A percentile compares a stretch with the other conserved stretches of the same genome.
Conservation (phyloP, 208 protist genomes). For the Vickermania spadyakhi region DNA sequence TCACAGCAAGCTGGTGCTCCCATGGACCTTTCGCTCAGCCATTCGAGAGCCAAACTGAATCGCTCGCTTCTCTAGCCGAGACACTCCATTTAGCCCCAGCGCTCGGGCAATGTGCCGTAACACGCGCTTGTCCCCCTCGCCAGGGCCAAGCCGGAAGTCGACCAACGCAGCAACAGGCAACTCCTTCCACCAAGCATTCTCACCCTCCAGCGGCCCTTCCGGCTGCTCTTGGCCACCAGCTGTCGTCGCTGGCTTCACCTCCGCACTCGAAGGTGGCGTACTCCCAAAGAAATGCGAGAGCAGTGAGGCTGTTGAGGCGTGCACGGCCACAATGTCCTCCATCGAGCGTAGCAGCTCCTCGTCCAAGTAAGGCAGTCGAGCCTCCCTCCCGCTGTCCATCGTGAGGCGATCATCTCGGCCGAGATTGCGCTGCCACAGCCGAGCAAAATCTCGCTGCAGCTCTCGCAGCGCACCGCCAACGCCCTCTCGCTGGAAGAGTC, state of each 20-base stretch:
- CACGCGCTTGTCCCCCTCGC: slow-evolving; percentile 91
- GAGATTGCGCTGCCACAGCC: slow-evolving; percentile 93
- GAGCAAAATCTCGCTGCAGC: slow-evolving; percentile 80
- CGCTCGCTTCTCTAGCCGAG: slow-evolving; percentile 90
- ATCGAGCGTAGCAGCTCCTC: slow-evolving; percentile 83
- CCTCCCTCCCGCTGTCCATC: slow-evolving; percentile 88
- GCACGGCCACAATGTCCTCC: slow-evolving; percentile 32
- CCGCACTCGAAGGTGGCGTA: too few relatives aligned
- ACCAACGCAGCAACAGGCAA: slow-evolving; percentile 44
- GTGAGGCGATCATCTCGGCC: slow-evolving; percentile 93
- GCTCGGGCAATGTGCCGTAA: slow-evolving; percentile 65
- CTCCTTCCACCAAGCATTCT: slow-evolving; percentile 28
- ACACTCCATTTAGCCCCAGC: slow-evolving; percentile 73
- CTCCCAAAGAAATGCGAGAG: too few relatives aligned
- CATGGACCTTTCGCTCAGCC: slow-evolving; percentile 63
- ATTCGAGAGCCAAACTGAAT: slow-evolving; percentile 97
- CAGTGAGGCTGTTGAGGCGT: not conserved
- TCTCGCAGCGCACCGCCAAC: slow-evolving; percentile 56
- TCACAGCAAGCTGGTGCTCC: slow-evolving; percentile 13
- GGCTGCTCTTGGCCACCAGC: too few relatives aligned
- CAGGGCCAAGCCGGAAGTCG: slow-evolving; percentile 47
- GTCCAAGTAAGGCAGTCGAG: slow-evolving; percentile 92
- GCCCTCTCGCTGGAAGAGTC: slow-evolving; percentile 58
- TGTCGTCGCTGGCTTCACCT: too few relatives aligned
- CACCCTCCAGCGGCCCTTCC: slow-evolving; percentile 2